Evolutionary conservation across 257 asterid genomes (phyloP).

Genomic region (Mitragyna speciosa): DNA sequence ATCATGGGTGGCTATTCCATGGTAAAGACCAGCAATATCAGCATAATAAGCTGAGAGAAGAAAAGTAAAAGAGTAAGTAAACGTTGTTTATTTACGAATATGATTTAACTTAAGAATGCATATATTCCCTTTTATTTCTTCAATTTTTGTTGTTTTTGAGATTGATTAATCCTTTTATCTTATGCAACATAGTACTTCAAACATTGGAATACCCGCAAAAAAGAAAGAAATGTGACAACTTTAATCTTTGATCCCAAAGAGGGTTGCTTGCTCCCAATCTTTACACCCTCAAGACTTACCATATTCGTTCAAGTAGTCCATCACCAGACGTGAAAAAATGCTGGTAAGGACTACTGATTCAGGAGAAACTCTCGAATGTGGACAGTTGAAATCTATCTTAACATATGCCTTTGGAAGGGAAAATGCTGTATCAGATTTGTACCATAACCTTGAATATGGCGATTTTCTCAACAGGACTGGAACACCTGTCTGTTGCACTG

Average conservation of each 20-base stretch:
- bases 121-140: background rate
- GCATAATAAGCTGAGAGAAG: constrained; percentile 84
- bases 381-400: constrained; percentile 83
- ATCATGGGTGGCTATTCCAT: constrained; percentile 53
- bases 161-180: background rate
- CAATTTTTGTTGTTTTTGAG: background rate
- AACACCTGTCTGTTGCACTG: constrained; percentile 48
- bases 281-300: background rate
- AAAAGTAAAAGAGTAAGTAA: background rate
- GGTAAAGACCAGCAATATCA: constrained; percentile 89
- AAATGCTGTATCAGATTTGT: constrained; percentile 81
- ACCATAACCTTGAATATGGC: constrained; percentile 79
- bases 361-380: constrained; percentile 72
- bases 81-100: background rate
- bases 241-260: too few species aligned
- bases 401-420: constrained; percentile 89
- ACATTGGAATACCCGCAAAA: too few species aligned
- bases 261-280: too few species aligned
- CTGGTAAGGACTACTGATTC: constrained; percentile 77
- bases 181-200: background rate
- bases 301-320: constrained; percentile 78
- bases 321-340: constrained; percentile 74
- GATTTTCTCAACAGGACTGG: constrained; percentile 74
- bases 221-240: too few species aligned
- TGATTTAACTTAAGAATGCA: background rate